Evolutionary conservation across 192 early-diverging fungal genomes (phyloP).

Genomic region (Radiomyces spectabilis): DNA sequence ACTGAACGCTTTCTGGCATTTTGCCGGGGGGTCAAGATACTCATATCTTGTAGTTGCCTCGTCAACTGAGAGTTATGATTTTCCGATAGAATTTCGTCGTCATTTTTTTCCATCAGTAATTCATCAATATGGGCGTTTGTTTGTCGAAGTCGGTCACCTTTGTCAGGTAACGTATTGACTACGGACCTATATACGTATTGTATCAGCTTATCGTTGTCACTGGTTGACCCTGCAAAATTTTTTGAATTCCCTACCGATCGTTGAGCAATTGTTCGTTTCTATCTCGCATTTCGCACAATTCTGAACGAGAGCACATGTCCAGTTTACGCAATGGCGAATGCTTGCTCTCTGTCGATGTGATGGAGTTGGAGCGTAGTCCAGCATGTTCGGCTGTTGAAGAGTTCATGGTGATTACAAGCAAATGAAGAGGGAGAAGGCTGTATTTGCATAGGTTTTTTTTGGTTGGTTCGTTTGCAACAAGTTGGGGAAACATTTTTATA

Average conservation of each 20-base stretch:
- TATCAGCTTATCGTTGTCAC: neutral
- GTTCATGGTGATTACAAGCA: too few species aligned
- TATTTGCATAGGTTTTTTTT: too few species aligned
- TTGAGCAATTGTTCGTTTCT: slow-evolving; percentile 5
- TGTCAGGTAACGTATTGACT: slow-evolving; percentile 14
- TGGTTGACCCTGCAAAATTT: neutral
- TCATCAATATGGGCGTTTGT: slow-evolving; percentile 11
- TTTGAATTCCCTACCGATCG: neutral
- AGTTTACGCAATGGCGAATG: too few species aligned
- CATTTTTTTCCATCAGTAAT: neutral
- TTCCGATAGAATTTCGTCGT: neutral
- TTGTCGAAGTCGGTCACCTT: slow-evolving; percentile 12
- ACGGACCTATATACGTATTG: neutral
- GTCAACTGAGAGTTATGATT: neutral
- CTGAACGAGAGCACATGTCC: neutral
- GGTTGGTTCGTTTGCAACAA: too few species aligned
- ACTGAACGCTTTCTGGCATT: slow-evolving; percentile 13
- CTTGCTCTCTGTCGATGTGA: too few species aligned
- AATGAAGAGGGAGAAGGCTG: too few species aligned
- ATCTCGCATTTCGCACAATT: slow-evolving; percentile 1
- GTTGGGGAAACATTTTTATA: too few species aligned
- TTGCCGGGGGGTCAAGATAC: slow-evolving; percentile 6
- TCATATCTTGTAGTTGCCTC: neutral
- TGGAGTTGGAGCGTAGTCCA: too few species aligned
- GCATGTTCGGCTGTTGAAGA: too few species aligned